Evolutionary conservation across 2,329 filamentous ascomycete species (phyloP).

Genomic region (Hypoxylon sp.): DNA sequence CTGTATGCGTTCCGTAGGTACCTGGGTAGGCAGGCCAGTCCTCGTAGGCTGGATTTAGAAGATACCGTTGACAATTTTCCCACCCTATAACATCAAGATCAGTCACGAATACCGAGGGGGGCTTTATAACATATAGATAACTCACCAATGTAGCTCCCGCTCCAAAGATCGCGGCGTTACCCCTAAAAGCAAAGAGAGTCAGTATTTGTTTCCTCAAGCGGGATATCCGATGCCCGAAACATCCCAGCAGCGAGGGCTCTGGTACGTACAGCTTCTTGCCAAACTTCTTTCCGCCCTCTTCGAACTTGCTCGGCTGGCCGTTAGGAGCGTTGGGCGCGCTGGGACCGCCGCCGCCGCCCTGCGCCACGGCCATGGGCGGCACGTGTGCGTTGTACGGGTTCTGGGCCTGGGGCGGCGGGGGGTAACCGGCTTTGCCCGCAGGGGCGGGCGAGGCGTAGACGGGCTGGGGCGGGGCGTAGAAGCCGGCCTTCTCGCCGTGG

Average conservation of each 20-base stretch:
- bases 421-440: constrained; percentile 48
- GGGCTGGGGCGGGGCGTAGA: constrained; percentile 41
- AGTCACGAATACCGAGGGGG: too few relatives aligned
- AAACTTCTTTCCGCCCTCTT: constrained; percentile 88
- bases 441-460: constrained; percentile 41
- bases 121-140: too few relatives aligned
- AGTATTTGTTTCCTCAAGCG: too few relatives aligned
- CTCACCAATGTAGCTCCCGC: constrained; percentile 90
- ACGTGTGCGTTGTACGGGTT: constrained; percentile 74
- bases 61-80: constrained; percentile 89
- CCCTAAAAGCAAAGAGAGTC: too few relatives aligned
- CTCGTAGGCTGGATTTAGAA: constrained; percentile 63
- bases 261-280: constrained; percentile 97
- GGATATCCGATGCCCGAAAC: too few relatives aligned
- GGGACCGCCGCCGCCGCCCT: constrained; percentile 55
- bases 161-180: constrained; percentile 85
- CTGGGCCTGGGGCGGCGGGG: constrained; percentile 54
- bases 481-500: constrained; percentile 55
- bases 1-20: too few relatives aligned
- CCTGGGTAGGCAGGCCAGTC: background rate
- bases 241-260: too few relatives aligned
- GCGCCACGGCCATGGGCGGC: constrained; percentile 77
- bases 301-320: constrained; percentile 66
- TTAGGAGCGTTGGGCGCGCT: constrained; percentile 31
- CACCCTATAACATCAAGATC: too few relatives aligned